These are phyloP conservation scores for Aphanocladium album DNA, from an alignment of 2,329 filamentous ascomycete species.

Conservation along the genomic window DNA sequence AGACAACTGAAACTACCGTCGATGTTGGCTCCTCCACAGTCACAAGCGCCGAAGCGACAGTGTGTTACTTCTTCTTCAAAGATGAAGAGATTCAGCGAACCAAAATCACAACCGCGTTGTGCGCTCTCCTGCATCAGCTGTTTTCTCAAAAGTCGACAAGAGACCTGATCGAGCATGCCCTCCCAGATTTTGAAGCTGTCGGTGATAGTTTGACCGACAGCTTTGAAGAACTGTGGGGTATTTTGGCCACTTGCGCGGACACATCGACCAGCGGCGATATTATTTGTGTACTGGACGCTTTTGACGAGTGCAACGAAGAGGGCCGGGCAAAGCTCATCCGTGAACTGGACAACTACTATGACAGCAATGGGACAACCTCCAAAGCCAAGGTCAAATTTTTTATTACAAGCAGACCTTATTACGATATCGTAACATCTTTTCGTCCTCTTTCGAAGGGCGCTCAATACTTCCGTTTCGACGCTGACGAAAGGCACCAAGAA, in stretches of 20 bases:
- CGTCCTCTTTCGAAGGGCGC: slow-evolving; percentile 3
- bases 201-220: not conserved
- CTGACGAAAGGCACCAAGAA: slow-evolving; percentile 22
- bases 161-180: not conserved
- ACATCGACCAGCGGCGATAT: not conserved
- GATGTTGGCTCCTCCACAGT: not conserved
- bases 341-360: not conserved
- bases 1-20: not conserved
- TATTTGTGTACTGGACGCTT: not conserved
- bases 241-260: not conserved
- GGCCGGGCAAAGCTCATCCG: not conserved
- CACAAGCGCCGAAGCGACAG: not conserved
- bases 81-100: not conserved
- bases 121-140: not conserved
- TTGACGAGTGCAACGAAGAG: not conserved
- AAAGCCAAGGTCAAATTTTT: slow-evolving; percentile 26
- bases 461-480: slow-evolving; percentile 22
- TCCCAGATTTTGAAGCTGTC: not conserved
- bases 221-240: not conserved
- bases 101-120: not conserved
- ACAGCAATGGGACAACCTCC: not conserved
- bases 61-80: slow-evolving; percentile 11
- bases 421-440: slow-evolving; percentile 19
- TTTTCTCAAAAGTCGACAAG: not conserved
- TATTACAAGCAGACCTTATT: slow-evolving; percentile 28